Percentiles rank a stretch among this genome's conserved stretches.
phyloP scores from a whole-genome alignment of 331 rosid genomes.

The Pyracantha coccinea region DNA sequence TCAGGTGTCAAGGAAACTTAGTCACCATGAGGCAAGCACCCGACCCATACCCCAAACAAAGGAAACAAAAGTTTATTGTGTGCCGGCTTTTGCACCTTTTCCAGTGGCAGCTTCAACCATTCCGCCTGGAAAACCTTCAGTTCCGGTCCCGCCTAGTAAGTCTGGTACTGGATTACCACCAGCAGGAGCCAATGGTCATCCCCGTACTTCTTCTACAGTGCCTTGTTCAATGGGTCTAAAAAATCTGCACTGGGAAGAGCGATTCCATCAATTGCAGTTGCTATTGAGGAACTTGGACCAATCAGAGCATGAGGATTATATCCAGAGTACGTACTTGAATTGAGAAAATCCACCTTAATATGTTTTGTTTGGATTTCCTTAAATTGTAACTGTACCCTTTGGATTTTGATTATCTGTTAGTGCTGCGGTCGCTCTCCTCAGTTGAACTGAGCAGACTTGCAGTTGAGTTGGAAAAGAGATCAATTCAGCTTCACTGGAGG shows the following conservation, averaged over 20 bases:
- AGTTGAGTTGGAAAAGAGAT: conserved; percentile 89
- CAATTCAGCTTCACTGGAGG: conserved; percentile 96
- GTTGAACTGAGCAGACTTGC: conserved; percentile 84
- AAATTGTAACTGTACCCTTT: conserved; percentile 13
- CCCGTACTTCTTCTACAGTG: conserved; percentile 26
- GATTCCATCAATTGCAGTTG: conserved; percentile 50
- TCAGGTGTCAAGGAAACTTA: conserved; percentile 28
- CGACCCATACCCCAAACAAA: not conserved
- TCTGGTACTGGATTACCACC: conserved; percentile 41
- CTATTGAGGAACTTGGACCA: conserved; percentile 67
- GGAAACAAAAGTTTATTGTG: conserved; percentile 12
- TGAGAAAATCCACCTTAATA: conserved; percentile 1
- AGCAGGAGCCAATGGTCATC: conserved; percentile 33
- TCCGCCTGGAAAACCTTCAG: conserved; percentile 60
- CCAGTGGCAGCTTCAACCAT: conserved; percentile 44
- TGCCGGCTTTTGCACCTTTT: conserved; percentile 60
- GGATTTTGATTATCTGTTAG: conserved; percentile 29
- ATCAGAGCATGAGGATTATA: conserved; percentile 62
- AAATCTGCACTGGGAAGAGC: conserved; percentile 67
- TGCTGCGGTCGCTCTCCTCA: conserved; percentile 71
- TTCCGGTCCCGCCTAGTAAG: conserved; percentile 42
- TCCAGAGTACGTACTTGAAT: conserved; percentile 47
- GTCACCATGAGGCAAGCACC: conserved; percentile 30
- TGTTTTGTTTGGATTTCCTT: conserved; percentile 18
- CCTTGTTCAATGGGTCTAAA: conserved; percentile 38